phyloP scores from a whole-genome alignment of 805 yeast species.

The Candida orba region DNA sequence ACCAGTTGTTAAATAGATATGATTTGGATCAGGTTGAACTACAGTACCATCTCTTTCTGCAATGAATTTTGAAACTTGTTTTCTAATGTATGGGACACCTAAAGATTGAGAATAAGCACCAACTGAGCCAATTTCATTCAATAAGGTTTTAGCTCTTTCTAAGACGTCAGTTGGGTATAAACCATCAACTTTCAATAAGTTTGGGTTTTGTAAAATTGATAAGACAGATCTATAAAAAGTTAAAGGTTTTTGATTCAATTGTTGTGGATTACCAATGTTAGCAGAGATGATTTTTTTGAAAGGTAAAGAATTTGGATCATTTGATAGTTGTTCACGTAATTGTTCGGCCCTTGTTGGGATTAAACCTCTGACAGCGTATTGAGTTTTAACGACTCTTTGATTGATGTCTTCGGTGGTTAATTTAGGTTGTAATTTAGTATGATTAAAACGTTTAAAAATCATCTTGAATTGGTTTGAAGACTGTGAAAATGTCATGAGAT shows the following conservation, averaged over 20 bases:
- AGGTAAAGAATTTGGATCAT: slow-evolving; percentile 57
- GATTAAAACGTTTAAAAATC: not conserved
- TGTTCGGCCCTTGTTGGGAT: slow-evolving; percentile 94
- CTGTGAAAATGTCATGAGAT: too few relatives aligned
- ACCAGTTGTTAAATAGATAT: slow-evolving; percentile 84
- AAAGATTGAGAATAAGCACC: slow-evolving; percentile 96
- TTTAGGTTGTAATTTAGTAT: slow-evolving; percentile 26
- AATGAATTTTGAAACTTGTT: slow-evolving; percentile 78
- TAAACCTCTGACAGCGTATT: slow-evolving; percentile 93
- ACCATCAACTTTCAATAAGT: slow-evolving; percentile 34
- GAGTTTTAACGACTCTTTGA: slow-evolving; percentile 69
- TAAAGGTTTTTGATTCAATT: slow-evolving; percentile 86
- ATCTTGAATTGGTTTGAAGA: too few relatives aligned
- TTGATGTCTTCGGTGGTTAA: slow-evolving; percentile 53
- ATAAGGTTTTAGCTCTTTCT: slow-evolving; percentile 56
- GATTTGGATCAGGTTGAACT: slow-evolving; percentile 46
- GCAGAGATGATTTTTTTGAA: slow-evolving; percentile 77
- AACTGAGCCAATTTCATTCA: slow-evolving; percentile 65
- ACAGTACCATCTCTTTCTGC: slow-evolving; percentile 68
- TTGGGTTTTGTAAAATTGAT: slow-evolving; percentile 81
- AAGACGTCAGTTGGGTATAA: slow-evolving; percentile 61
- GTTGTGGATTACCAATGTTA: slow-evolving; percentile 98
- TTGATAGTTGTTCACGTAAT: slow-evolving; percentile 47
- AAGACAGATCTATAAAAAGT: slow-evolving; percentile 93
- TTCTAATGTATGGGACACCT: slow-evolving; percentile 68